These are phyloP conservation scores for Panus rudis DNA, from an alignment of 768 basidiomycete genomes.

Conservation along the genomic window DNA sequence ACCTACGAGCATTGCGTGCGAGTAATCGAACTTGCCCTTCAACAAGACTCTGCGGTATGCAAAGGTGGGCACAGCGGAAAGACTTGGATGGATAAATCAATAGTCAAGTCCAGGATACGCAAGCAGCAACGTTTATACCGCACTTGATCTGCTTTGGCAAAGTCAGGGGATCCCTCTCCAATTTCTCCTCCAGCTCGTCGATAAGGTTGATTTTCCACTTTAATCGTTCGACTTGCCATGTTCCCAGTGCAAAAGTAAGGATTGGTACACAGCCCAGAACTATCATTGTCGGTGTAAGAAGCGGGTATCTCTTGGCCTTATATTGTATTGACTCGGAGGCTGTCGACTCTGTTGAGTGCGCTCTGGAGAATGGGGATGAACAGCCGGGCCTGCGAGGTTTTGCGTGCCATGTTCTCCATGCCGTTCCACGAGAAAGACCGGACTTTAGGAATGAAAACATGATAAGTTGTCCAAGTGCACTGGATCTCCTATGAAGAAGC, in stretches of 20 bases:
- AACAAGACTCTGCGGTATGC: constrained; percentile 79
- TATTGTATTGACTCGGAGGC: constrained; percentile 26
- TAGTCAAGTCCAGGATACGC: constrained; percentile 6
- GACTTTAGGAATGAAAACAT: too few species aligned
- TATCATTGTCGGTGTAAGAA: constrained; percentile 64
- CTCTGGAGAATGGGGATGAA: constrained; percentile 13
- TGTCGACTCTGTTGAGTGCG: constrained; percentile 27
- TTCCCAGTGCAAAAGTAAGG: constrained; percentile 83
- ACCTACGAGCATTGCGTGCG: constrained; percentile 70
- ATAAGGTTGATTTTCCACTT: constrained; percentile 95
- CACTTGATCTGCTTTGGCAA: constrained; percentile 88
- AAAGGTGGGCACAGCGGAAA: constrained; percentile 81
- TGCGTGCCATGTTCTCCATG: too few species aligned
- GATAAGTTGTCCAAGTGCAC: too few species aligned
- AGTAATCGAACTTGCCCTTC: constrained; percentile 73
- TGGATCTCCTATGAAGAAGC: too few species aligned
- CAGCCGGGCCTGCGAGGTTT: too few species aligned
- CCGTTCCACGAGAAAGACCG: too few species aligned
- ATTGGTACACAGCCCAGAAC: constrained; percentile 82
- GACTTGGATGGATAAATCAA: constrained; percentile 28
- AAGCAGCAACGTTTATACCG: constrained; percentile 25
- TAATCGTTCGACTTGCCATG: constrained; percentile 90
- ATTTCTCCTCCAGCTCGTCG: constrained; percentile 87
- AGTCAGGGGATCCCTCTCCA: constrained; percentile 67
- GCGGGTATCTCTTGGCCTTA: constrained; percentile 50